Conservation (phyloP, 768 basidiomycete genomes). For the Coprinopsis marcescibilis region DNA sequence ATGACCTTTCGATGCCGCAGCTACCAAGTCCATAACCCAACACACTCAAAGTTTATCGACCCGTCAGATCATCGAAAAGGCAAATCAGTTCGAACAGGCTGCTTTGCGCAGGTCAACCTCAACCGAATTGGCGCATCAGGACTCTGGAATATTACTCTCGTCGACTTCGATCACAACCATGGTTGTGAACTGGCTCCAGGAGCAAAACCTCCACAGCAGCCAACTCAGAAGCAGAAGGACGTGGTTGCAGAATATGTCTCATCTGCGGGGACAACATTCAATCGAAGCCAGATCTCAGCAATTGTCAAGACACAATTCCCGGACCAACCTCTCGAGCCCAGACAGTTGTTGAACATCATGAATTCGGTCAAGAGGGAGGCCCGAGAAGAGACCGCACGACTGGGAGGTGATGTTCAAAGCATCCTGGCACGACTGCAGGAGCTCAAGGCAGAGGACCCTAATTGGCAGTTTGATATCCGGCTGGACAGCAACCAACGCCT, state of each 20-base stretch:
- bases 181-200: slow-evolving; percentile 14
- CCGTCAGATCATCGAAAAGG: slow-evolving; percentile 15
- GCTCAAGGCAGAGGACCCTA: not conserved
- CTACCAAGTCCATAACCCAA: slow-evolving; percentile 11
- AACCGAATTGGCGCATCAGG: slow-evolving; percentile 5
- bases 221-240: slow-evolving; percentile 15
- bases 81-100: slow-evolving; percentile 17
- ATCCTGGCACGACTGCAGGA: slow-evolving; percentile 2
- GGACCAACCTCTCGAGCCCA: slow-evolving; percentile 3
- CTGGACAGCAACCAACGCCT: slow-evolving; percentile 9
- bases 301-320: slow-evolving; percentile 3
- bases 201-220: slow-evolving; percentile 8
- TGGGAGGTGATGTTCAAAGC: slow-evolving; percentile 8
- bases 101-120: slow-evolving; percentile 21
- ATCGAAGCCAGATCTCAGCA: slow-evolving; percentile 13
- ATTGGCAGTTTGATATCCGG: not conserved
- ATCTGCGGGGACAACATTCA: slow-evolving; percentile 10
- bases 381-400: not conserved
- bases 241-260: slow-evolving; percentile 9
- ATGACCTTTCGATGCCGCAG: slow-evolving; percentile 16
- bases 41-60: slow-evolving; percentile 14
- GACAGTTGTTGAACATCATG: slow-evolving; percentile 17
- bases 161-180: slow-evolving; percentile 21
- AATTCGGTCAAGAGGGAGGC: slow-evolving; percentile 7
- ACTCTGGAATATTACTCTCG: slow-evolving; percentile 16